Evolutionary conservation across 2,329 filamentous ascomycete genomes (phyloP).

Genomic region (Clathrospora elynae): DNA sequence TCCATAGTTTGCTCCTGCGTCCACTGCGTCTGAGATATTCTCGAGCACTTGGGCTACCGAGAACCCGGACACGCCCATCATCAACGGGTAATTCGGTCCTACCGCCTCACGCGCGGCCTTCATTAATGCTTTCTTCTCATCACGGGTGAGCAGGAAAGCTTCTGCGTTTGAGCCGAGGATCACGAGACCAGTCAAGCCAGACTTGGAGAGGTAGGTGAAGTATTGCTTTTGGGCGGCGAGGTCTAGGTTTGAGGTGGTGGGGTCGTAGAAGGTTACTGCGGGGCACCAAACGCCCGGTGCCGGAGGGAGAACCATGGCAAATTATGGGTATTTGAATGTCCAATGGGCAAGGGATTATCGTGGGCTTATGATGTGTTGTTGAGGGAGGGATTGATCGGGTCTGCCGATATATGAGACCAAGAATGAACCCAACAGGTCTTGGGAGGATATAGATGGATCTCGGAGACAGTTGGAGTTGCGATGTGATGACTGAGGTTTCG

Average conservation of each 20-base stretch:
- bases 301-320: slow-evolving; percentile 20
- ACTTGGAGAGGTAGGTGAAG: slow-evolving; percentile 52
- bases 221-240: slow-evolving; percentile 51
- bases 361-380: neutral
- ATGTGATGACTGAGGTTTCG: neutral
- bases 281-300: slow-evolving; percentile 45
- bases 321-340: neutral
- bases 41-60: slow-evolving; percentile 52
- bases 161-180: slow-evolving; percentile 56
- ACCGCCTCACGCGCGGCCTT: slow-evolving; percentile 51
- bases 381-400: neutral
- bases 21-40: slow-evolving; percentile 50
- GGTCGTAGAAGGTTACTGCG: slow-evolving; percentile 54
- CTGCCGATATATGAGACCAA: neutral
- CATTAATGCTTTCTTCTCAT: slow-evolving; percentile 50
- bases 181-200: slow-evolving; percentile 53
- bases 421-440: neutral
- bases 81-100: slow-evolving; percentile 50
- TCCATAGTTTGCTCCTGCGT: slow-evolving; percentile 51
- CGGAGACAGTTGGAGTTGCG: neutral
- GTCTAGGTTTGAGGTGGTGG: slow-evolving; percentile 49
- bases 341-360: neutral
- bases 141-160: slow-evolving; percentile 53
- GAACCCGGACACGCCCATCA: slow-evolving; percentile 53
- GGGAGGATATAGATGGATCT: neutral